Evolutionary conservation across 371 early-diverging fungal genomes (phyloP).

Genomic region (Rhizomucor pusillus): DNA sequence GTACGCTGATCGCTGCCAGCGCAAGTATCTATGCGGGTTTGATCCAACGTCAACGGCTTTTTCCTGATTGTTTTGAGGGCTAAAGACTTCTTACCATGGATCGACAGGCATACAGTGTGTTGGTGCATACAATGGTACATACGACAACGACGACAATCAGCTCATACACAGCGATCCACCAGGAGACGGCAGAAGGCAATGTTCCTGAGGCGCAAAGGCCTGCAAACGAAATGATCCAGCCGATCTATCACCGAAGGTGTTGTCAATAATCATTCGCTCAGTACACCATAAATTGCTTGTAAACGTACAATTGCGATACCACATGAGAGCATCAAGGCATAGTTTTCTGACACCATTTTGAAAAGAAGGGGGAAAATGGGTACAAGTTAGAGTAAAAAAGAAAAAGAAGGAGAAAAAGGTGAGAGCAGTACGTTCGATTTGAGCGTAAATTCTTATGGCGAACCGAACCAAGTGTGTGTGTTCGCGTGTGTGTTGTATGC

Average conservation of each 20-base stretch:
- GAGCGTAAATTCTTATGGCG: too few species aligned
- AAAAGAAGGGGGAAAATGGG: background rate
- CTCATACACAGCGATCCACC: conserved; percentile 36
- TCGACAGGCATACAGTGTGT: conserved; percentile 16
- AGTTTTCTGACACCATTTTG: conserved; percentile 8
- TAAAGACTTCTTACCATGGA: conserved; percentile 24
- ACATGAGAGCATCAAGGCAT: conserved; percentile 4
- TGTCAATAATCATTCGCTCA: background rate
- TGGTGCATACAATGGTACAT: conserved; percentile 23
- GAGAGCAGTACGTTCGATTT: background rate
- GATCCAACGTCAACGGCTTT: background rate
- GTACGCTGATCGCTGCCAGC: conserved; percentile 30
- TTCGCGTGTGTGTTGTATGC: too few species aligned
- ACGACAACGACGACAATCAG: conserved; percentile 21
- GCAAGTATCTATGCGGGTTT: conserved; percentile 19
- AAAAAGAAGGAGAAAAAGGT: conserved; percentile 2
- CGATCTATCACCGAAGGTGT: conserved; percentile 18
- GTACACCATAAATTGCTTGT: background rate
- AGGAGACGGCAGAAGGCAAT: conserved; percentile 20
- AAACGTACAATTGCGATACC: conserved; percentile 6
- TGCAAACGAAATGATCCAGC: conserved; percentile 38
- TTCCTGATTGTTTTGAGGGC: background rate
- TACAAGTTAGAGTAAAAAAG: conserved; percentile 3
- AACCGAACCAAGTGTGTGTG: too few species aligned
- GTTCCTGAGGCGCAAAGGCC: conserved; percentile 31